phyloP scores from a whole-genome alignment of 2,329 filamentous ascomycete species.

The Cladophialophora bantiana region DNA sequence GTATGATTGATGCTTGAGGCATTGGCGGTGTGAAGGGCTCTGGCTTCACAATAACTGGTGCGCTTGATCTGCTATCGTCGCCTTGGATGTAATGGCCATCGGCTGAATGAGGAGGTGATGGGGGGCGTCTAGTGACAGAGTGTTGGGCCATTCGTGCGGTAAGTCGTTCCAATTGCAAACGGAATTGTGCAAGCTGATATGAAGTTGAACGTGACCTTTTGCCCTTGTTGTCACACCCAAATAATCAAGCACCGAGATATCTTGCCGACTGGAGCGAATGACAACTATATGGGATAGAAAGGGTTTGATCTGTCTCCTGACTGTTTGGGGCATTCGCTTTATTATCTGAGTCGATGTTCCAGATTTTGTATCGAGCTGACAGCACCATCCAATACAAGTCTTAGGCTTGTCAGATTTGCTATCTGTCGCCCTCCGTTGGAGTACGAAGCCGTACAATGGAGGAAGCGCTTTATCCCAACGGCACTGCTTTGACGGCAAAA shows the following conservation, averaged over 20 bases:
- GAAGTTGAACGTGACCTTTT: slow-evolving; percentile 2
- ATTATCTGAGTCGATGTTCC: slow-evolving; percentile 25
- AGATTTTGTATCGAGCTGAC: slow-evolving; percentile 23
- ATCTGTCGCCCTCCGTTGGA: slow-evolving; percentile 25
- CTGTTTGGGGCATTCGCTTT: slow-evolving; percentile 12
- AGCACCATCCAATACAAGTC: slow-evolving; percentile 1
- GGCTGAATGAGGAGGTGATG: slow-evolving; percentile 38
- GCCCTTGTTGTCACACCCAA: neutral
- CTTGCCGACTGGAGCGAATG: neutral
- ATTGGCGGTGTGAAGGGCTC: slow-evolving; percentile 36
- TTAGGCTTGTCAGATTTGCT: slow-evolving; percentile 17
- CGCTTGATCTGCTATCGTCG: slow-evolving; percentile 22
- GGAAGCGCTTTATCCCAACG: slow-evolving; percentile 20
- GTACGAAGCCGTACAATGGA: slow-evolving; percentile 24
- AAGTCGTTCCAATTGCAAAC: slow-evolving; percentile 3
- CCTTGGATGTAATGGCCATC: slow-evolving; percentile 32
- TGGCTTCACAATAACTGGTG: slow-evolving; percentile 16
- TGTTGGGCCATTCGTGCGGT: slow-evolving; percentile 28
- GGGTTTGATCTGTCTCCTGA: slow-evolving; percentile 10
- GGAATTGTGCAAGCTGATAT: neutral
- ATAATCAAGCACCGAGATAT: neutral
- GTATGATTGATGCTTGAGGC: slow-evolving; percentile 23
- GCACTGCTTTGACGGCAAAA: slow-evolving; percentile 30
- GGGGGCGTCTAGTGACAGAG: slow-evolving; percentile 27
- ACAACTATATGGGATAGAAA: slow-evolving; percentile 3